Evolutionary conservation across 1,139 yeast species (phyloP), one percentile per base, ranked within the genome.

Genomic region (Yamadazyma sp.): DNA sequence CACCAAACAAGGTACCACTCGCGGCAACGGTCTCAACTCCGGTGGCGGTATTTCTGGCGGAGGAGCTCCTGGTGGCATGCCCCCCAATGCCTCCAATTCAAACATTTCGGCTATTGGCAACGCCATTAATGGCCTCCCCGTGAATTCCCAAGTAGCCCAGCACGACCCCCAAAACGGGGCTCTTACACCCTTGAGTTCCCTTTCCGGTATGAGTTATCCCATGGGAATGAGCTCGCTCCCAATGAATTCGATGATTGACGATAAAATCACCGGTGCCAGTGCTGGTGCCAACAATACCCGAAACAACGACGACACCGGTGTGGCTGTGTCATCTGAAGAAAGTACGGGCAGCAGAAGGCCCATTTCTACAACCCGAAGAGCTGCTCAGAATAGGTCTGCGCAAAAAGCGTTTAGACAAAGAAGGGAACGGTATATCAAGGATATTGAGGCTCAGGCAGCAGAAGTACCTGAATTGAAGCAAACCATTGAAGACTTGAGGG

Each of bases 371-470:
- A 79, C 94, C 29, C 86, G 86, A 61, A 76, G 96, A 47, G 96
- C 96, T 1, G 87, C 84, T 13, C 96, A 88, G 61, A 88, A 88
- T 64, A 70, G 96, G 53, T 82, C 79, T 43, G 96, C 96, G 1
- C 96, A 88, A 61, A 77, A 86, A 50, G 95, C 95, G 9, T 88
- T 87, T 63, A 74, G 96, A 55, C 82, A 80, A 54, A 73, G 96
- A 41, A 82, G 85, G 56, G 95, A 86, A 50, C 75, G 77, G 44
- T 80, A 86, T 53, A 79, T 88, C 49, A 84, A 81, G 59, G 90
- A 86, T 35, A 69, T 88, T 44, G 96, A 88, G 62, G 61, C 68
- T 27, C 81, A 81, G 55, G 86, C 86, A 5, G 70, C 73, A 34
- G 83, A 82, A 55, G 76, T 78, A 35, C 78, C 76, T 43, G 66